Evolutionary conservation across 73 alveolate species (phyloP).

Genomic region (Paramecium pentaurelia): DNA sequence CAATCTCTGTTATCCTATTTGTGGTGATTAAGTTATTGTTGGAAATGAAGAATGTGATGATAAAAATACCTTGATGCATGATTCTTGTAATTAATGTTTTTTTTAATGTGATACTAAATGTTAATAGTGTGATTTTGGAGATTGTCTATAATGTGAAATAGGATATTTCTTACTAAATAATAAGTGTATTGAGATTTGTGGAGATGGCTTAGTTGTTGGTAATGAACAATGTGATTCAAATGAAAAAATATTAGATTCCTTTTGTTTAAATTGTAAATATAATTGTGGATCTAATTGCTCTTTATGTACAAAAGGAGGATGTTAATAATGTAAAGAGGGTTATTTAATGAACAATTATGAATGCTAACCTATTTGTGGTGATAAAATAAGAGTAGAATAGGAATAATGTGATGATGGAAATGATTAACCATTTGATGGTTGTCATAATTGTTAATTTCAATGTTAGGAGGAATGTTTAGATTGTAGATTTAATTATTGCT

Average conservation of each 20-base stretch:
- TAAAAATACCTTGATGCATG: neutral
- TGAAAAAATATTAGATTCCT: neutral
- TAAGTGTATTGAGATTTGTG: neutral
- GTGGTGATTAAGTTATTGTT: constrained; percentile 53
- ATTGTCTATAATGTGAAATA: neutral
- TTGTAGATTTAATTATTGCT: neutral
- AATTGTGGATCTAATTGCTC: neutral
- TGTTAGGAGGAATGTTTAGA: neutral
- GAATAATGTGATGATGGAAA: constrained; percentile 25
- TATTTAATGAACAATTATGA: neutral
- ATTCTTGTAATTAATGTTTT: neutral
- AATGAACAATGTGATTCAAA: neutral
- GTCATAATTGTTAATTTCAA: neutral
- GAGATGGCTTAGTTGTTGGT: neutral
- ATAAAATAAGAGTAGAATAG: neutral
- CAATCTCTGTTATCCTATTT: constrained; percentile 16
- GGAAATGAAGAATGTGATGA: constrained; percentile 43
- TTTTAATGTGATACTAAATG: neutral
- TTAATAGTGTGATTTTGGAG: neutral
- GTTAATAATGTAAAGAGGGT: neutral
- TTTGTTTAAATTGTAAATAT: neutral
- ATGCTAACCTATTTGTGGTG: neutral
- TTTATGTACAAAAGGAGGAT: neutral
- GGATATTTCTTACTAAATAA: neutral
- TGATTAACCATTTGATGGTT: neutral